Conservation (phyloP, 768 basidiomycete genomes). For the Chiua virens region DNA sequence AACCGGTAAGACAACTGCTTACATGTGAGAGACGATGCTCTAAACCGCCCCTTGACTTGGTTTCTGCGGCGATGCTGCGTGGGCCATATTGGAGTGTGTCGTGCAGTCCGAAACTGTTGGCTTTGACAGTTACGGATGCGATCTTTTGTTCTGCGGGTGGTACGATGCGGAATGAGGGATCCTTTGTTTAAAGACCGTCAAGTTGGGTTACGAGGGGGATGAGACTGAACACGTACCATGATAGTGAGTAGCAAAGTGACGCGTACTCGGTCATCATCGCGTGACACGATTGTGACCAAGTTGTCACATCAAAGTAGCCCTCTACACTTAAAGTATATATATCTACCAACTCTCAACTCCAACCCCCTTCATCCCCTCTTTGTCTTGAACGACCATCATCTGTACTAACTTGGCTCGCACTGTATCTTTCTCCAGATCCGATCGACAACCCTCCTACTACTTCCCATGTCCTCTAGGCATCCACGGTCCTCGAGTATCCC, state of each 20-base stretch:
- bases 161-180: slow-evolving; percentile 60
- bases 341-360: slow-evolving; percentile 5
- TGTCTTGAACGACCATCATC: neutral
- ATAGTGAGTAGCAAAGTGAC: slow-evolving; percentile 8
- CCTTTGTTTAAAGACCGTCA: slow-evolving; percentile 25
- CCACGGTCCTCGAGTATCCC: slow-evolving; percentile 69
- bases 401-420: neutral
- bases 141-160: slow-evolving; percentile 55
- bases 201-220: neutral
- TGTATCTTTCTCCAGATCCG: neutral
- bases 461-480: slow-evolving; percentile 48
- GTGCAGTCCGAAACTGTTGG: slow-evolving; percentile 79
- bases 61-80: slow-evolving; percentile 74
- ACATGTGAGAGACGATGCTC: slow-evolving; percentile 79
- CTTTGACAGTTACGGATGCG: slow-evolving; percentile 66
- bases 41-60: slow-evolving; percentile 58
- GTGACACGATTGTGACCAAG: slow-evolving; percentile 28
- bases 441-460: neutral
- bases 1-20: slow-evolving; percentile 20
- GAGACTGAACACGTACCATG: slow-evolving; percentile 20
- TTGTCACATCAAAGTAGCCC: slow-evolving; percentile 20
- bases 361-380: neutral
- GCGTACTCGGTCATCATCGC: slow-evolving; percentile 18
- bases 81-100: slow-evolving; percentile 87
- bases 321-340: slow-evolving; percentile 13